Percentiles rank a stretch among this genome's conserved stretches.
phyloP scores from a whole-genome alignment of 192 early-diverging fungal genomes.

The Entomortierella beljakovae region DNA sequence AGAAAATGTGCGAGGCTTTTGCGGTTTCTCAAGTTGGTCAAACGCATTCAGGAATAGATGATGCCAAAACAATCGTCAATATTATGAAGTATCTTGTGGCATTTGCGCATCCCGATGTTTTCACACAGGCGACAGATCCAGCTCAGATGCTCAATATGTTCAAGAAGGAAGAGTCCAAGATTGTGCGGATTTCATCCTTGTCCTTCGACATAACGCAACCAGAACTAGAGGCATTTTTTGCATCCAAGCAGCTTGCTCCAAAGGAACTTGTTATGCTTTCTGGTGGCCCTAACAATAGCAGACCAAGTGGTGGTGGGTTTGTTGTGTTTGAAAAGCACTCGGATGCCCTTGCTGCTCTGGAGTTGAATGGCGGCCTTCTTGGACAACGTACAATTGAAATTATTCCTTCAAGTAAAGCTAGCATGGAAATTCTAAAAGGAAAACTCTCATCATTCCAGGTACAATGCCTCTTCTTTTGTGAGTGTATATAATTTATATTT shows the following conservation, averaged over 20 bases:
- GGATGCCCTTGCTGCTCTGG: constrained; percentile 71
- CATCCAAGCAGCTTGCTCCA: constrained; percentile 63
- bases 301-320: constrained; percentile 73
- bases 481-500: background rate
- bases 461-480: constrained; percentile 8
- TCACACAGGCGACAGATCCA: constrained; percentile 74
- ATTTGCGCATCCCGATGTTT: constrained; percentile 66
- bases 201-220: constrained; percentile 70
- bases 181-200: constrained; percentile 72
- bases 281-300: constrained; percentile 64
- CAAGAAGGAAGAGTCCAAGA: constrained; percentile 69
- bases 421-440: constrained; percentile 67
- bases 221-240: constrained; percentile 72
- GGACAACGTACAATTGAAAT: constrained; percentile 72
- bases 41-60: constrained; percentile 69
- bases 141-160: constrained; percentile 71
- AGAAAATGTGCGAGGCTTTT: constrained; percentile 69
- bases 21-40: constrained; percentile 58
- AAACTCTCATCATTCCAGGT: constrained; percentile 71
- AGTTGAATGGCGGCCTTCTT: constrained; percentile 71
- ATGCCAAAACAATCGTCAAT: constrained; percentile 69
- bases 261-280: constrained; percentile 72
- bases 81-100: constrained; percentile 64
- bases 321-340: constrained; percentile 71
- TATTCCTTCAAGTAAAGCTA: constrained; percentile 68